Evolutionary conservation across 2,329 filamentous ascomycete species (phyloP).

Genomic region (Aotearoamyces nothofagi): DNA sequence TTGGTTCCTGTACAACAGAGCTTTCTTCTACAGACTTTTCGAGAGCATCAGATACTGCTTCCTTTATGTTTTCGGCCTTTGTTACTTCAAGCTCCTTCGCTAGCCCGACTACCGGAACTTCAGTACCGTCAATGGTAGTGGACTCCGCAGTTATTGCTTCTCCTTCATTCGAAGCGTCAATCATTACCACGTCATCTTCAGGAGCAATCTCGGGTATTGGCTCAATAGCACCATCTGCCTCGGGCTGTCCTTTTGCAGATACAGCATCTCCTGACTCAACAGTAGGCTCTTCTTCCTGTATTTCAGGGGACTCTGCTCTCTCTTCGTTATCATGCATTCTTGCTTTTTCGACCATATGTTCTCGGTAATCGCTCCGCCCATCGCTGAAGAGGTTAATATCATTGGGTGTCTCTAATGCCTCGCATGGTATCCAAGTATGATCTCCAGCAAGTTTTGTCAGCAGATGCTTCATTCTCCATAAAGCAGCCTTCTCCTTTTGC

Average conservation of each 20-base stretch:
- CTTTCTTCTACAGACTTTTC: neutral
- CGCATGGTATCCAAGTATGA: constrained; percentile 49
- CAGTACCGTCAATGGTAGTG: neutral
- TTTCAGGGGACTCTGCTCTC: constrained; percentile 11
- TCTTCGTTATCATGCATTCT: constrained; percentile 9
- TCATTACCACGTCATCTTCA: constrained; percentile 3
- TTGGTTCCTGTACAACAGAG: neutral
- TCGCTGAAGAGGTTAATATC: constrained; percentile 35
- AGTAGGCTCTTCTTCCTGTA: constrained; percentile 10
- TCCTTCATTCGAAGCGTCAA: neutral
- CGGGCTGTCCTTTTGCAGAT: neutral
- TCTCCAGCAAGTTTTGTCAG: constrained; percentile 63
- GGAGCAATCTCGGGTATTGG: too few relatives aligned
- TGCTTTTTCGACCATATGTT: constrained; percentile 8
- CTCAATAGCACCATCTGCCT: neutral
- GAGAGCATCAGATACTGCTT: neutral
- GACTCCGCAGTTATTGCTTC: neutral
- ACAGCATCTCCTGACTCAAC: neutral
- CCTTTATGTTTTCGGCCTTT: neutral
- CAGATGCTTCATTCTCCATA: constrained; percentile 63
- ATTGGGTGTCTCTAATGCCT: constrained; percentile 37
- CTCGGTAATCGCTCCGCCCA: constrained; percentile 12
- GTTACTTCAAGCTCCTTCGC: neutral
- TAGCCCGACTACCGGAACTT: neutral
- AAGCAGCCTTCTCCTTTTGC: constrained; percentile 56